Conservation (phyloP, 495 filamentous ascomycete genomes). For the Hypoxylon fragiforme region DNA sequence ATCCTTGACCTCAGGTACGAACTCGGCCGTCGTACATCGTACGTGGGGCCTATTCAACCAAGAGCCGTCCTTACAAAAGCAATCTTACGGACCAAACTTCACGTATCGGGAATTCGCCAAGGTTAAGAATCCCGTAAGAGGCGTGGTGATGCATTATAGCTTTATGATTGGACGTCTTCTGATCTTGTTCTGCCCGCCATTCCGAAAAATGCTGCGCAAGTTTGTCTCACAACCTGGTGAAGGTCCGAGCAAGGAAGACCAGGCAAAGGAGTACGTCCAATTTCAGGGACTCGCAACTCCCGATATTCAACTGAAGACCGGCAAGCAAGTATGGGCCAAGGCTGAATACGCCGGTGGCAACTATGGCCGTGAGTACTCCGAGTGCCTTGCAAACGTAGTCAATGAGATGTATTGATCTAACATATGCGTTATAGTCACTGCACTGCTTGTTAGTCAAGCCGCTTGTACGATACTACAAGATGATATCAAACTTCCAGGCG, state of each 20-base stretch:
- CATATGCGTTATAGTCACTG: constrained; percentile 59
- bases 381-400: background rate
- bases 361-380: constrained; percentile 59
- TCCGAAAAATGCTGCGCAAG: constrained; percentile 37
- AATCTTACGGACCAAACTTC: constrained; percentile 73
- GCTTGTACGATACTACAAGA: constrained; percentile 71
- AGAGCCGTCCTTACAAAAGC: constrained; percentile 35
- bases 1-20: constrained; percentile 59
- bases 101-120: constrained; percentile 69
- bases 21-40: constrained; percentile 71
- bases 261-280: constrained; percentile 61
- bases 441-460: constrained; percentile 66
- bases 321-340: constrained; percentile 59
- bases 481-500: constrained; percentile 63
- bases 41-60: constrained; percentile 73
- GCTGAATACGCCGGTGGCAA: constrained; percentile 62
- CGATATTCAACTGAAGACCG: constrained; percentile 49
- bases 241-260: constrained; percentile 63
- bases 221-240: constrained; percentile 67
- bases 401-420: too few relatives aligned
- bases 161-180: constrained; percentile 55
- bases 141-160: constrained; percentile 58
- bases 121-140: constrained; percentile 61
- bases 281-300: constrained; percentile 67
- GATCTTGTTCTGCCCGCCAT: constrained; percentile 48